Conservation (phyloP, 2,329 filamentous ascomycete species). For the Colletotrichum shisoi region DNA sequence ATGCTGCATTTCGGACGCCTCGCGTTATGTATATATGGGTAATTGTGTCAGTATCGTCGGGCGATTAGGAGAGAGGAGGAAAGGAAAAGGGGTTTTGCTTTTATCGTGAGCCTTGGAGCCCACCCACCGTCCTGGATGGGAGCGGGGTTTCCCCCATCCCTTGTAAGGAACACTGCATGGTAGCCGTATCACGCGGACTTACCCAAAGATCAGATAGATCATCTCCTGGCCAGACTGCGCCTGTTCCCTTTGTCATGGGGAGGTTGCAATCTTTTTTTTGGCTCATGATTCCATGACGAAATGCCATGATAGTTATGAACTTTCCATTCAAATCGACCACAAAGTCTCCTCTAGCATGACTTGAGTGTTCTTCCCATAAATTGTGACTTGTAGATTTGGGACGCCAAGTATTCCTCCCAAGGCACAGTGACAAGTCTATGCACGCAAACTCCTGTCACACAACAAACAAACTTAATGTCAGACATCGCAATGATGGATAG, state of each 20-base stretch:
- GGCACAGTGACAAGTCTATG: not conserved
- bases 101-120: conserved; percentile 13
- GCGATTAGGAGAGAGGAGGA: conserved; percentile 27
- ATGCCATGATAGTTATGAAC: conserved; percentile 42
- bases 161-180: conserved; percentile 36
- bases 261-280: conserved; percentile 37
- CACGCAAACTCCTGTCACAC: not conserved
- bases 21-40: conserved; percentile 37
- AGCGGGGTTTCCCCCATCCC: conserved; percentile 14
- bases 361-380: not conserved
- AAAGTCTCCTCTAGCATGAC: not conserved
- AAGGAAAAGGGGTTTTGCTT: conserved; percentile 24
- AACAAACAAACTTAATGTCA: not conserved
- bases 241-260: conserved; percentile 35
- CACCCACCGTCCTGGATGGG: conserved; percentile 15
- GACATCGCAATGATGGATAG: not conserved
- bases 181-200: conserved; percentile 27
- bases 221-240: conserved; percentile 40
- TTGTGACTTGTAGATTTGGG: not conserved
- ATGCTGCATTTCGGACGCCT: conserved; percentile 17
- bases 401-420: not conserved
- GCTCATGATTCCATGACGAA: conserved; percentile 42
- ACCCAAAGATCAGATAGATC: conserved; percentile 39
- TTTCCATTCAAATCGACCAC: conserved; percentile 6
- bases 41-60: conserved; percentile 37